These are phyloP conservation scores for Plenodomus tracheiphilus DNA, from an alignment of 2,329 filamentous ascomycete species.

Conservation along the genomic window DNA sequence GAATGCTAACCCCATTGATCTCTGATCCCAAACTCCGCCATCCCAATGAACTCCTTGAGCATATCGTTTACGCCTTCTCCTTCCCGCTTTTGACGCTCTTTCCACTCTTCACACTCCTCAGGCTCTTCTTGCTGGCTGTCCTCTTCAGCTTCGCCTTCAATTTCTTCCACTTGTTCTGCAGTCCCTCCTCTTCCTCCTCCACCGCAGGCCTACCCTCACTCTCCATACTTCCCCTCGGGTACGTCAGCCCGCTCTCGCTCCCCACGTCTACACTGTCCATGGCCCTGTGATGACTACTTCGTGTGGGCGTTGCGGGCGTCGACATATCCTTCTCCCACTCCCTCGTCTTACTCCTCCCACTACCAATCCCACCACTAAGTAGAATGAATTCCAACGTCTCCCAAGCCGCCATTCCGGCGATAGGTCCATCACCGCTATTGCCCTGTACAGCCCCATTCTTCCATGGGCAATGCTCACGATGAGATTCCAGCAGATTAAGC, in stretches of 20 bases:
- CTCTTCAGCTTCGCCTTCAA: slow-evolving; percentile 42
- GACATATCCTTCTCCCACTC: slow-evolving; percentile 12
- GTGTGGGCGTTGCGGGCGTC: not conserved
- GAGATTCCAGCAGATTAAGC: slow-evolving; percentile 43
- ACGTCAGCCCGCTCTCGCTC: slow-evolving; percentile 27
- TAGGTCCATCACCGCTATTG: slow-evolving; percentile 34
- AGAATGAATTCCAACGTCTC: slow-evolving; percentile 42
- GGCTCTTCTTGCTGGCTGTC: slow-evolving; percentile 39
- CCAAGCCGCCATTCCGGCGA: slow-evolving; percentile 41
- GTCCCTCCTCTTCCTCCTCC: slow-evolving; percentile 15
- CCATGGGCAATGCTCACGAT: slow-evolving; percentile 49
- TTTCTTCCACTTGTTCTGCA: slow-evolving; percentile 41
- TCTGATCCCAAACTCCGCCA: not conserved
- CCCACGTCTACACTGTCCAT: slow-evolving; percentile 31
- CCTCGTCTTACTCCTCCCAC: not conserved
- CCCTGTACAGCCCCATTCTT: slow-evolving; percentile 41
- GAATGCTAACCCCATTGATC: not conserved
- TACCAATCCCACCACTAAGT: slow-evolving; percentile 6
- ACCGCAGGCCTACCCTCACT: slow-evolving; percentile 15
- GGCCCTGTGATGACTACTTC: slow-evolving; percentile 9
- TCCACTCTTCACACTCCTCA: slow-evolving; percentile 36
- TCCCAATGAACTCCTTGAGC: not conserved
- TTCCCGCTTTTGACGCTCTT: slow-evolving; percentile 36
- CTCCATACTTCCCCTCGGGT: slow-evolving; percentile 24
- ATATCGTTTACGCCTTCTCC: not conserved